Evolutionary conservation across 192 early-diverging fungal species (phyloP).

Genomic region (Coemansia aciculifera): DNA sequence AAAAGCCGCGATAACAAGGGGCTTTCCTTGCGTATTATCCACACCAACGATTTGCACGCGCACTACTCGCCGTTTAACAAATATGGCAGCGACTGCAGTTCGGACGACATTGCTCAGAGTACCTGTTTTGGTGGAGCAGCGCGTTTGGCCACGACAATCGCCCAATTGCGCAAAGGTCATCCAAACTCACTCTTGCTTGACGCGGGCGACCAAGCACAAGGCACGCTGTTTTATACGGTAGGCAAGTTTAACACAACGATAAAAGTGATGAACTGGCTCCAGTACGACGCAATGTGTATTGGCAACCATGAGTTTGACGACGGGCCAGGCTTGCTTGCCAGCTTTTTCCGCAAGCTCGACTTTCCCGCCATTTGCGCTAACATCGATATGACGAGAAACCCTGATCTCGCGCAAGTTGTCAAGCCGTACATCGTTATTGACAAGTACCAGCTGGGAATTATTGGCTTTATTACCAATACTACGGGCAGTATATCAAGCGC

Average conservation of each 20-base stretch:
- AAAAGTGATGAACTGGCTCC: conserved; percentile 65
- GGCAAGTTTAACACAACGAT: conserved; percentile 45
- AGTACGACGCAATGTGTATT: conserved; percentile 62
- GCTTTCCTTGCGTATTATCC: conserved; percentile 40
- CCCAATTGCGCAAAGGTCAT: conserved; percentile 55
- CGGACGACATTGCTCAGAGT: conserved; percentile 32
- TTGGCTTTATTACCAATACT: conserved; percentile 65
- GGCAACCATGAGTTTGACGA: conserved; percentile 78
- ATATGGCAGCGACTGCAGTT: conserved; percentile 53
- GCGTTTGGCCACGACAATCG: conserved; percentile 61
- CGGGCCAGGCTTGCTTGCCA: conserved; percentile 56
- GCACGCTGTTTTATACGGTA: conserved; percentile 72
- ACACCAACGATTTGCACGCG: conserved; percentile 59
- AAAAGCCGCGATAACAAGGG: neutral
- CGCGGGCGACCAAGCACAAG: conserved; percentile 64
- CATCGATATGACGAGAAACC: conserved; percentile 59
- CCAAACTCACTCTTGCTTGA: conserved; percentile 64
- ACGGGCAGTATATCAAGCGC: conserved; percentile 60
- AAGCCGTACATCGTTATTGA: conserved; percentile 70
- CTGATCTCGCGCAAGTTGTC: conserved; percentile 51
- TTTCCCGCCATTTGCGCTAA: conserved; percentile 70
- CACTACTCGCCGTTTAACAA: conserved; percentile 58
- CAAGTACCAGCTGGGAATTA: conserved; percentile 63
- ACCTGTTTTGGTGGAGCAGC: conserved; percentile 64
- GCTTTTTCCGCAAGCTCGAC: conserved; percentile 59